These are phyloP conservation scores for Aspergillus sojae DNA, from an alignment of 2,329 filamentous ascomycete genomes.

Conservation along the genomic window DNA sequence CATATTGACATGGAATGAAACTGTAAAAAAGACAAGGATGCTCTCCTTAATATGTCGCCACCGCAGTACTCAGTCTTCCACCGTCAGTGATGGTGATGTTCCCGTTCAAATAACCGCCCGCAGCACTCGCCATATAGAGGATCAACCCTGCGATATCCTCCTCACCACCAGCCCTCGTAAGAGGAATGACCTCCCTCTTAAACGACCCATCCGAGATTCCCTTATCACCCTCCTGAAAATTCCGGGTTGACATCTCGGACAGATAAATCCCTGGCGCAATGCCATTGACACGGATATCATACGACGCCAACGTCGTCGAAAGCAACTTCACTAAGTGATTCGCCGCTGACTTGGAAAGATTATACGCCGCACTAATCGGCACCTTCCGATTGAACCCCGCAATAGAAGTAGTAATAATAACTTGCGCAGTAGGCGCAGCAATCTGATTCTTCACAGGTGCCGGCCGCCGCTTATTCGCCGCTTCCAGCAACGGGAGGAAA, in stretches of 20 bases:
- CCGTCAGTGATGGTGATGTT: slow-evolving; percentile 65
- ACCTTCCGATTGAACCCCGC: slow-evolving; percentile 46
- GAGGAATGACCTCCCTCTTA: slow-evolving; percentile 53
- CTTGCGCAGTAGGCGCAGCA: slow-evolving; percentile 43
- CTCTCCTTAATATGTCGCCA: slow-evolving; percentile 54
- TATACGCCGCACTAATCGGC: slow-evolving; percentile 48
- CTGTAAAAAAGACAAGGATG: background rate
- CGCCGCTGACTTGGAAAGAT: slow-evolving; percentile 49
- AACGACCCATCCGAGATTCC: slow-evolving; percentile 44
- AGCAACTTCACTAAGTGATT: slow-evolving; percentile 55
- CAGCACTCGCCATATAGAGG: slow-evolving; percentile 65
- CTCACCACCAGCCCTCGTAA: slow-evolving; percentile 62
- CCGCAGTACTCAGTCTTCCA: slow-evolving; percentile 60
- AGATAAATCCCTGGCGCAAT: slow-evolving; percentile 59
- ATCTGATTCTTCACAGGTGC: slow-evolving; percentile 30
- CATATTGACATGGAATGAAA: background rate
- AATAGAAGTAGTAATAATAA: slow-evolving; percentile 52
- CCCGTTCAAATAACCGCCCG: slow-evolving; percentile 69
- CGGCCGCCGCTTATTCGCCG: slow-evolving; percentile 43
- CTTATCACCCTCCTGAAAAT: slow-evolving; percentile 47
- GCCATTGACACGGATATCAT: slow-evolving; percentile 53
- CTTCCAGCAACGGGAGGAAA: slow-evolving; percentile 47
- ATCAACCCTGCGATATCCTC: slow-evolving; percentile 67
- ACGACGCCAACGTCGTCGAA: slow-evolving; percentile 43
- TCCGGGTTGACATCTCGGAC: slow-evolving; percentile 60